Evolutionary conservation across 495 filamentous ascomycete species (phyloP).

Genomic region (Pseudomonodictys pantanalensis): DNA sequence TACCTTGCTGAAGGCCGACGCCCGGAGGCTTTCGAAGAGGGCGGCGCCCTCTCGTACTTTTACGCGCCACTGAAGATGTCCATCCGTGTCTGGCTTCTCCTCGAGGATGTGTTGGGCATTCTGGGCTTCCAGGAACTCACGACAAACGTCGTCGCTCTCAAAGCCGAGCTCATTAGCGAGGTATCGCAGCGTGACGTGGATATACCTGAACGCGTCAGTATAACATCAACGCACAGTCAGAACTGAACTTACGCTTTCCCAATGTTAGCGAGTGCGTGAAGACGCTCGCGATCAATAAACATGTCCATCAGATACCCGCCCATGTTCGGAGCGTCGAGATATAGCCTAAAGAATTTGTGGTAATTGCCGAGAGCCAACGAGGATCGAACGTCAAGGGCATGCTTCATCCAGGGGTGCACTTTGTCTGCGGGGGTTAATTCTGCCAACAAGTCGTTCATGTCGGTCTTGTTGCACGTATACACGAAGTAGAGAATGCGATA

Average conservation of each 20-base stretch:
- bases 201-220: conserved; percentile 64
- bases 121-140: conserved; percentile 80
- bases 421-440: conserved; percentile 98
- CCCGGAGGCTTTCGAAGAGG: conserved; percentile 67
- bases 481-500: conserved; percentile 99
- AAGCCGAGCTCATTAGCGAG: conserved; percentile 95
- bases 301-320: conserved; percentile 98
- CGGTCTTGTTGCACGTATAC: conserved; percentile 96
- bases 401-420: conserved; percentile 74
- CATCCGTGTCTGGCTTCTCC: conserved; percentile 61
- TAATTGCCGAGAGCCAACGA: conserved; percentile 92
- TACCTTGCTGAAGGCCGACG: conserved; percentile 73
- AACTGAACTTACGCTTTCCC: conserved; percentile 88
- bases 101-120: conserved; percentile 71
- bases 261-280: conserved; percentile 82
- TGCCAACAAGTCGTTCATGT: conserved; percentile 95
- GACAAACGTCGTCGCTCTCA: conserved; percentile 85
- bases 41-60: conserved; percentile 34
- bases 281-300: conserved; percentile 91
- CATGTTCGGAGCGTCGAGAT: conserved; percentile 94
- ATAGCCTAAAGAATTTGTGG: conserved; percentile 93
- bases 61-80: neutral
- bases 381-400: conserved; percentile 88
- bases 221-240: conserved; percentile 32
- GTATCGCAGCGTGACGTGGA: conserved; percentile 84